Conservation (phyloP, 2,329 filamentous ascomycete genomes). For the Diplodia sapinea region DNA sequence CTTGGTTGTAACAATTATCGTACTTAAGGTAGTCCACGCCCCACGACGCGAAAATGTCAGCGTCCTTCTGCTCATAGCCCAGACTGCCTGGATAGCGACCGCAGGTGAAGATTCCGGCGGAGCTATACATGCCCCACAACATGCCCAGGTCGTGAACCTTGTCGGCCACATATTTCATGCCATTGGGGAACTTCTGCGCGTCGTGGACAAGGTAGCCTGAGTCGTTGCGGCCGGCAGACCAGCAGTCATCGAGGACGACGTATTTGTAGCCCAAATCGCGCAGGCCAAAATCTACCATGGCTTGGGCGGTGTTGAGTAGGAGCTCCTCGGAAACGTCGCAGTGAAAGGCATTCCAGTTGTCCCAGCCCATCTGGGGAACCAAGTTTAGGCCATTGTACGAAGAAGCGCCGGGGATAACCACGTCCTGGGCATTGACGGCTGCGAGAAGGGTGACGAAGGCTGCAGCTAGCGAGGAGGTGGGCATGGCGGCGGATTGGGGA, state of each 20-base stretch:
- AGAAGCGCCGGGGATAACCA: slow-evolving; percentile 37
- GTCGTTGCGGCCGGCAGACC: slow-evolving; percentile 53
- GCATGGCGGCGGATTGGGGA: neutral
- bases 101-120: slow-evolving; percentile 54
- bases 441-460: slow-evolving; percentile 19
- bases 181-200: slow-evolving; percentile 48
- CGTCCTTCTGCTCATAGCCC: slow-evolving; percentile 60
- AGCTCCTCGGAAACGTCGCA: slow-evolving; percentile 56
- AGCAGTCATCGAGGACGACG: slow-evolving; percentile 61
- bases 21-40: slow-evolving; percentile 55
- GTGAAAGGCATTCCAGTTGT: slow-evolving; percentile 46
- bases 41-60: slow-evolving; percentile 58
- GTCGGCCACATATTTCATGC: slow-evolving; percentile 56
- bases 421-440: slow-evolving; percentile 18
- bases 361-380: slow-evolving; percentile 49
- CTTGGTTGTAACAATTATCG: slow-evolving; percentile 64
- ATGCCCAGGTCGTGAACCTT: slow-evolving; percentile 56
- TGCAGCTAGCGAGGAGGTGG: neutral
- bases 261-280: slow-evolving; percentile 59
- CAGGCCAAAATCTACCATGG: slow-evolving; percentile 54
- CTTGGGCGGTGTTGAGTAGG: slow-evolving; percentile 54
- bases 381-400: slow-evolving; percentile 47
- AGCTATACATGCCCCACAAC: slow-evolving; percentile 61
- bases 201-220: slow-evolving; percentile 51
- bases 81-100: slow-evolving; percentile 51